Percentiles rank a stretch among this genome's conserved stretches.
phyloP scores from a whole-genome alignment of 345 rosid species.

The Luvunga scandens region DNA sequence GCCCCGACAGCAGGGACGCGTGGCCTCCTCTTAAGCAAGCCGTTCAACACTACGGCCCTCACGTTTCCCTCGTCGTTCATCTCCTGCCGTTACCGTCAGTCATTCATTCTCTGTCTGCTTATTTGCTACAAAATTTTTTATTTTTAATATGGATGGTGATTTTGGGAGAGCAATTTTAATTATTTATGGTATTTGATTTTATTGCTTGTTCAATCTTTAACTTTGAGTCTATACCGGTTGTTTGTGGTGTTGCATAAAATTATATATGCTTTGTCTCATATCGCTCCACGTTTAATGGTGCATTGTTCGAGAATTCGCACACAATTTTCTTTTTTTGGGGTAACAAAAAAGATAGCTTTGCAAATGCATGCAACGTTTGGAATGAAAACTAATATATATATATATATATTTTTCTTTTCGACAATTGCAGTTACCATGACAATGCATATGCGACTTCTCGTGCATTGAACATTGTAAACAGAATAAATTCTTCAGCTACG shows the following conservation, averaged over 20 bases:
- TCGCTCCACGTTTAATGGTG: too few relatives aligned
- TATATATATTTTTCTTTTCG: background rate
- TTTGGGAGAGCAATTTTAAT: background rate
- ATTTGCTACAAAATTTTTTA: background rate
- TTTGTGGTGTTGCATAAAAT: too few relatives aligned
- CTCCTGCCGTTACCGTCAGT: conserved; percentile 91
- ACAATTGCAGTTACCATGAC: conserved; percentile 74
- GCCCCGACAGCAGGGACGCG: conserved; percentile 80
- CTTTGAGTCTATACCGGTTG: too few relatives aligned
- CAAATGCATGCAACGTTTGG: too few relatives aligned
- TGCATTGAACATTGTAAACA: conserved; percentile 67
- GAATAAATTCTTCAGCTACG: conserved; percentile 51
- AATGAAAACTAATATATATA: too few relatives aligned
- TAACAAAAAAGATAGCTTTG: too few relatives aligned
- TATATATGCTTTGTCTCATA: too few relatives aligned
- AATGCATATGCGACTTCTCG: conserved; percentile 75
- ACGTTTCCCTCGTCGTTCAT: conserved; percentile 55
- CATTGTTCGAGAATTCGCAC: too few relatives aligned
- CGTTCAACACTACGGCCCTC: conserved; percentile 58
- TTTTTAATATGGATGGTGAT: background rate
- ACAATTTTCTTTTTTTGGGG: too few relatives aligned
- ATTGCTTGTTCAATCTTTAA: too few relatives aligned
- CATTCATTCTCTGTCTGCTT: background rate
- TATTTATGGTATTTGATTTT: background rate
- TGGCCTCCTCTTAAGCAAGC: conserved; percentile 83